Conservation (phyloP, 176 grass and related monocot species). For the Juncus inflexus region DNA sequence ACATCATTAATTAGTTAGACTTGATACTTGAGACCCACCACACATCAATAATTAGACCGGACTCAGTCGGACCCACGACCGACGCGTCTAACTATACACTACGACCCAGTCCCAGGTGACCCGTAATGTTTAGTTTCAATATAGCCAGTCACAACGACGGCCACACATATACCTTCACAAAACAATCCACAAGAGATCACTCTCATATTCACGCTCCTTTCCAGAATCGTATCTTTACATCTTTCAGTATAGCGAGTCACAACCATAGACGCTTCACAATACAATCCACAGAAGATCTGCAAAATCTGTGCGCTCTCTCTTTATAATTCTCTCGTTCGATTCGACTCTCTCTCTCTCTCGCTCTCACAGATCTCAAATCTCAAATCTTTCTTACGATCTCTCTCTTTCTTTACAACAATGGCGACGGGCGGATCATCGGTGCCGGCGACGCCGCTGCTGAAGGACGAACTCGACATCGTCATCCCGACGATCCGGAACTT, state of each 20-base stretch:
- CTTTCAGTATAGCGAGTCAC: not conserved
- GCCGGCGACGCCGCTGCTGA: conserved; percentile 47
- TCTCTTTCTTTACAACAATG: conserved; percentile 15
- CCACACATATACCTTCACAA: too few relatives aligned
- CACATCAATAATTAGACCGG: too few relatives aligned
- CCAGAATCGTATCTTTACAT: not conserved
- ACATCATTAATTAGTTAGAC: too few relatives aligned
- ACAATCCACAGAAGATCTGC: not conserved
- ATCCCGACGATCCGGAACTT: conserved; percentile 96
- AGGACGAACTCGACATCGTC: conserved; percentile 95
- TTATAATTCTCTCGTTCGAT: conserved; percentile 4
- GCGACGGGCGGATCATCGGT: conserved; percentile 31
- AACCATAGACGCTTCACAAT: too few relatives aligned
- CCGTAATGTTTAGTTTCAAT: too few relatives aligned
- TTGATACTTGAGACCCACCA: too few relatives aligned
- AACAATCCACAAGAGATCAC: too few relatives aligned
- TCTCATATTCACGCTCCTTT: too few relatives aligned
- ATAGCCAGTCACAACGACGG: too few relatives aligned
- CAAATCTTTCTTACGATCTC: conserved; percentile 3
- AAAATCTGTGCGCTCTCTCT: not conserved
- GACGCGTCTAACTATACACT: too few relatives aligned
- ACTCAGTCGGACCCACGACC: too few relatives aligned
- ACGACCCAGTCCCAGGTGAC: too few relatives aligned
- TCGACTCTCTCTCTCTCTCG: not conserved
- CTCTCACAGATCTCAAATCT: conserved; percentile 12